Evolutionary conservation across 2,329 filamentous ascomycete species (phyloP).

Genomic region (Aspergillus sp.): DNA sequence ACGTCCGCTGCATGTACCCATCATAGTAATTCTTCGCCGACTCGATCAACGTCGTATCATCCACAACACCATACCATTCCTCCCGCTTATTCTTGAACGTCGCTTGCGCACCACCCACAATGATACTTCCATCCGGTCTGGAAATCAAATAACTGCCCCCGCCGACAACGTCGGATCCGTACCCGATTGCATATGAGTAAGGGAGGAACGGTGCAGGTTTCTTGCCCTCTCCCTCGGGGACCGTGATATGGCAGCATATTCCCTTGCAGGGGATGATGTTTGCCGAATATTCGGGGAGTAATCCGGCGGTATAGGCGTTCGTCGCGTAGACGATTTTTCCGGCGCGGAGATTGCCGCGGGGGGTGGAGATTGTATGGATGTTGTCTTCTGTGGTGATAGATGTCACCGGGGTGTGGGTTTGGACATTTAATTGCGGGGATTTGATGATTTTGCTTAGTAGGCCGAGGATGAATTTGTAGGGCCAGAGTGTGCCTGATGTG

Average conservation of each 20-base stretch:
- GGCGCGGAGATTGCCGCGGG: constrained; percentile 66
- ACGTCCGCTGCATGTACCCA: constrained; percentile 42
- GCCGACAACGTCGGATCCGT: constrained; percentile 56
- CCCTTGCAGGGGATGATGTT: constrained; percentile 79
- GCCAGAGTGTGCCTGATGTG: constrained; percentile 49
- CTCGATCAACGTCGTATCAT: constrained; percentile 55
- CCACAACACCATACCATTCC: constrained; percentile 50
- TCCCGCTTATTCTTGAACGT: constrained; percentile 28
- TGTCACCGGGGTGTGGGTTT: constrained; percentile 54
- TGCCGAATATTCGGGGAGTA: constrained; percentile 69
- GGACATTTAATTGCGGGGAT: constrained; percentile 52
- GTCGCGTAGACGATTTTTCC: constrained; percentile 73
- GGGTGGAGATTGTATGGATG: constrained; percentile 56
- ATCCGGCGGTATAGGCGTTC: constrained; percentile 78
- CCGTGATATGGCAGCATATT: constrained; percentile 39
- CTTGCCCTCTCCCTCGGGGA: constrained; percentile 25
- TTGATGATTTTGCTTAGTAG: constrained; percentile 63
- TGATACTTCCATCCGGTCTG: constrained; percentile 55
- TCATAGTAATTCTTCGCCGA: constrained; percentile 46
- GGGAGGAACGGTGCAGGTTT: constrained; percentile 35
- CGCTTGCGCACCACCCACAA: constrained; percentile 65
- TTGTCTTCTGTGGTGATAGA: constrained; percentile 27
- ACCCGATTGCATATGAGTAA: constrained; percentile 60
- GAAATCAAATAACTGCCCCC: constrained; percentile 61
- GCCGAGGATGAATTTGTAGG: constrained; percentile 79